These are phyloP conservation scores for Geranium brycei DNA, from an alignment of 345 rosid genomes.

Conservation along the genomic window DNA sequence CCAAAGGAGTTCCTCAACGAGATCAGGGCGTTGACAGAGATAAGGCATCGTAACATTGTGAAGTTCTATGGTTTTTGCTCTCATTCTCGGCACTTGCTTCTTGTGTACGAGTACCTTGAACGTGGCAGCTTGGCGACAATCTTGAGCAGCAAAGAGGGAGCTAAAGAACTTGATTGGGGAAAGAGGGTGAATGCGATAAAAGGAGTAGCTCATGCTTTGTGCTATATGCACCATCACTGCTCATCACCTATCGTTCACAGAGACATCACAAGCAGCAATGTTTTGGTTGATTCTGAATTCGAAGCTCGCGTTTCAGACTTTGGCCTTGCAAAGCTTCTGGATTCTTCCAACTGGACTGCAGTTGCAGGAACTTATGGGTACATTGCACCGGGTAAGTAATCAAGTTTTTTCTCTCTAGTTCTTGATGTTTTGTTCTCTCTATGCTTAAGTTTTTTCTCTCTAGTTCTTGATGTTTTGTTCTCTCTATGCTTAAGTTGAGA, in stretches of 20 bases:
- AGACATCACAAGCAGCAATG: constrained; percentile 17
- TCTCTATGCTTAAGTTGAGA: too few species aligned
- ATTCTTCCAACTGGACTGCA: constrained; percentile 13
- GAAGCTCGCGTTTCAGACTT: constrained; percentile 16
- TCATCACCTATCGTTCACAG: constrained; percentile 13
- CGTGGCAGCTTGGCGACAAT: constrained; percentile 16
- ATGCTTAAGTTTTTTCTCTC: too few species aligned
- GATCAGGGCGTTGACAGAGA: constrained; percentile 10
- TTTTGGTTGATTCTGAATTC: constrained; percentile 13
- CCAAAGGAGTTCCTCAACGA: constrained; percentile 18
- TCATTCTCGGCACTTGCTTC: constrained; percentile 8
- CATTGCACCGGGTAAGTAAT: constrained; percentile 18
- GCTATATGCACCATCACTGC: constrained; percentile 17
- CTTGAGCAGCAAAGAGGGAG: constrained; percentile 5
- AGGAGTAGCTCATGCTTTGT: constrained; percentile 5
- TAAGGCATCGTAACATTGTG: constrained; percentile 31
- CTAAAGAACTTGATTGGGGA: constrained; percentile 14
- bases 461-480: not conserved
- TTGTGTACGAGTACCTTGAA: constrained; percentile 25
- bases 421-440: too few species aligned
- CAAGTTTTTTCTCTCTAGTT: not conserved
- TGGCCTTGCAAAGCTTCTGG: constrained; percentile 9
- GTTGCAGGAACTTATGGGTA: constrained; percentile 16
- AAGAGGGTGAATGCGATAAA: constrained; percentile 11
- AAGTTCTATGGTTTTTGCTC: constrained; percentile 25